A percentile compares a stretch with the other conserved stretches of the same genome.
Evolutionary conservation across 345 rosid genomes (phyloP).

Genomic region (Syzygium aromaticum): DNA sequence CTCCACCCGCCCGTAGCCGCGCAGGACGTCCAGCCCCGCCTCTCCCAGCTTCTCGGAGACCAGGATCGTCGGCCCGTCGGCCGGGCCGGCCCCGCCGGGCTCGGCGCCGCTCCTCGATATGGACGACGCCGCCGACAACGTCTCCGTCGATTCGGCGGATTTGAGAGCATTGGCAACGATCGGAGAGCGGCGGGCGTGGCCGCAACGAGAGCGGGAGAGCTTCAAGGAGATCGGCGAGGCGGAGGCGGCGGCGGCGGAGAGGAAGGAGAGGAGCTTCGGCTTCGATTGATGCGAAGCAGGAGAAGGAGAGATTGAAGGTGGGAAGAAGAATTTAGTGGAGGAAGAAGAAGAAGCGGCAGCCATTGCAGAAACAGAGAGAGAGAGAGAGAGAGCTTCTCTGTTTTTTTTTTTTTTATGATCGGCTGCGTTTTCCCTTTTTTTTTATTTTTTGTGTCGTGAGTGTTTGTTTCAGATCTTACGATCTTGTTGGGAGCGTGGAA

Average conservation of each 20-base stretch:
- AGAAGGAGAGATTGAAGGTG: not conserved
- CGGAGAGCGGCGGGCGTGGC: not conserved
- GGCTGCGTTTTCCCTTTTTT: too few relatives aligned
- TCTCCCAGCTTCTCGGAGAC: conserved; percentile 85
- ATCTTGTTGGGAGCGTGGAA: not conserved
- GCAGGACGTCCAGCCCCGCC: conserved; percentile 54
- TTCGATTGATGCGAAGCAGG: conserved; percentile 6
- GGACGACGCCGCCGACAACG: not conserved
- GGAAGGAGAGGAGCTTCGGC: conserved; percentile 11
- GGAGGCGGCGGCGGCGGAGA: conserved; percentile 3
- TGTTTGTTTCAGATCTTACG: not conserved
- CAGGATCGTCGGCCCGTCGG: conserved; percentile 32
- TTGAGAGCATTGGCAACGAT: conserved; percentile 6
- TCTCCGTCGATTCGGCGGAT: conserved; percentile 4
- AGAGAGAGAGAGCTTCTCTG: not conserved
- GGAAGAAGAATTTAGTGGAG: not conserved
- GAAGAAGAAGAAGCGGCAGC: not conserved
- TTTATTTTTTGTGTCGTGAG: not conserved
- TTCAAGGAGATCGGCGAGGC: conserved; percentile 15
- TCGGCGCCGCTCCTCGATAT: not conserved
- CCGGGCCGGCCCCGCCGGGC: not conserved
- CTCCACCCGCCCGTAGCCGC: conserved; percentile 45
- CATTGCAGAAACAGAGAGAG: not conserved
- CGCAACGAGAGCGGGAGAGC: not conserved
- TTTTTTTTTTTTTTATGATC: not conserved